Conservation (phyloP, 139 green algal genomes). For the Chara braunii region DNA sequence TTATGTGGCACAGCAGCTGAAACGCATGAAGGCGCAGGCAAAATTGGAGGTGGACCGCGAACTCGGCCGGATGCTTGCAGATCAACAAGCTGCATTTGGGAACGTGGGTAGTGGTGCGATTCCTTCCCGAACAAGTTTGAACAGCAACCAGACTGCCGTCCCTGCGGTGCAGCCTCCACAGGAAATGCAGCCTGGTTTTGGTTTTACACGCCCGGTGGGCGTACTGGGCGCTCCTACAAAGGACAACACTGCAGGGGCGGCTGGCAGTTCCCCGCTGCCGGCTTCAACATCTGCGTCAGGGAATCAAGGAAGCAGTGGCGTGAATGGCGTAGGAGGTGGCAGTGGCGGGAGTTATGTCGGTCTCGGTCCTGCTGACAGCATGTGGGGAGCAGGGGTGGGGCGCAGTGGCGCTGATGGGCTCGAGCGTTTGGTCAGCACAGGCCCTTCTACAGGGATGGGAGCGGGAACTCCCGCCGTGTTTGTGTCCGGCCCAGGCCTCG, state of each 20-base stretch:
- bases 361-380: no score
- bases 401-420: neutral
- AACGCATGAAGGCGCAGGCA: neutral
- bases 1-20: neutral
- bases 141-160: neutral
- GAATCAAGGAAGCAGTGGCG: no score
- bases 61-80: neutral
- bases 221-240: neutral
- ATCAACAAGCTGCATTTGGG: no score
- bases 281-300: no score
- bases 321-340: no score
- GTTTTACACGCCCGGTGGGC: neutral
- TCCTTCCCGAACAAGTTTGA: neutral
- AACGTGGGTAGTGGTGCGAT: neutral
- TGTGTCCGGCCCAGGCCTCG: neutral
- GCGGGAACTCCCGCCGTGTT: neutral
- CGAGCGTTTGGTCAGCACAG: neutral
- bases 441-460: neutral
- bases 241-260: no score
- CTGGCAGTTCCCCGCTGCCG: no score
- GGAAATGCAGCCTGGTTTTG: neutral
- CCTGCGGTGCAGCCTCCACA: neutral
- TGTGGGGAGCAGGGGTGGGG: no score
- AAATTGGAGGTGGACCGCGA: constrained; percentile 8
- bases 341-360: no score